Evolutionary conservation across 305 asterid genomes (phyloP), one percentile per base, ranked within the genome.

Genomic region (Fraxinus platypoda): DNA sequence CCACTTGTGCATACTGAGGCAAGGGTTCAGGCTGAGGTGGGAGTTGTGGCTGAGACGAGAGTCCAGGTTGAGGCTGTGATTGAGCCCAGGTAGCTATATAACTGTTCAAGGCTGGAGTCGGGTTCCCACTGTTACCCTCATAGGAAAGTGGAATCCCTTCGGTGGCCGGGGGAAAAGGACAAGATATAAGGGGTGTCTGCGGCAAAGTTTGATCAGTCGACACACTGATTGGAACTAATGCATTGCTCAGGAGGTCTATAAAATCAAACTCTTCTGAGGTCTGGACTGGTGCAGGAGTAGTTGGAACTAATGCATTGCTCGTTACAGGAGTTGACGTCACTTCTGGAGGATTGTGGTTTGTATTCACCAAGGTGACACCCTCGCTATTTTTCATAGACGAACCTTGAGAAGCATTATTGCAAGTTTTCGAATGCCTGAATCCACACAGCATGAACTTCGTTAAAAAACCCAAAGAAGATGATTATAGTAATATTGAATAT

Each of bases 21-120:
- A 12, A 6, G 26, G 70, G 9, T 7, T 19, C 25, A n/a, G 66
- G 49, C 68, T 81, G 81, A 77, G 81, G 80, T 71, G 81, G 64
- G 37, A 70, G 70, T 46, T 83, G 81, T 0, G 84, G 78, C 77
- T 86, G 85, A 8, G 80, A 75, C 59, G 66, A 52, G 52, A 11
- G 78, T 77, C n/a, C 91, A 15, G 74, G 49, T 66, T 83, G 92
- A 1, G 88, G 76, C 68, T 84, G 91, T 1, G 94, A 84, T 77
- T 85, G 91, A 33, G 98, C 98, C 99, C 99, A 96, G 1, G 98
- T 98, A 85, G 97, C 97, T 73, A 92, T 84, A 62, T 96, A 94
- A 57, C 81, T 87, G 88, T 88, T 90, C 86, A 87, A 88, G 66
- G 87, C 76, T 57, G 85, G 84, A 33, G 84, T 87, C 12, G 88